These are phyloP conservation scores for Malassezia restricta DNA, from an alignment of 1,284 basidiomycete genomes.

Conservation along the genomic window DNA sequence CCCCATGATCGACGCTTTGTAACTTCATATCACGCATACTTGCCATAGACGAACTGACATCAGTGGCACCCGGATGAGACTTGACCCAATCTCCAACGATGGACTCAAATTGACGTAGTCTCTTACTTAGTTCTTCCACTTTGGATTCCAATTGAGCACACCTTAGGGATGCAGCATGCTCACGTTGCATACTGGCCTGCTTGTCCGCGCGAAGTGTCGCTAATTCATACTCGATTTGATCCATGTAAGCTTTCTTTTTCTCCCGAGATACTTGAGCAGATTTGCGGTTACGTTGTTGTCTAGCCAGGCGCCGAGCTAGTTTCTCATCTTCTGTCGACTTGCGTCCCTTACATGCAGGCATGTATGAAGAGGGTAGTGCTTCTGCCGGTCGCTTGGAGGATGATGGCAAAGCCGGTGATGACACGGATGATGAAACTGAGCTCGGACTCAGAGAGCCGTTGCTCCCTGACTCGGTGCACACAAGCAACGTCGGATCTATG, in stretches of 20 bases:
- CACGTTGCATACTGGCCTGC: constrained; percentile 13
- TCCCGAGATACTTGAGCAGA: constrained; percentile 42
- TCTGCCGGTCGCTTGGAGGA: constrained; percentile 1
- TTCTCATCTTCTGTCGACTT: constrained; percentile 28
- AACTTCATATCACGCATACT: background rate
- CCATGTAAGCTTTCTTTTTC: constrained; percentile 38
- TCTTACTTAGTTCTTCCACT: constrained; percentile 21
- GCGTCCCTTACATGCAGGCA: background rate
- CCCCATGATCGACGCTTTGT: background rate
- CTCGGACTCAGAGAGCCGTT: constrained; percentile 1
- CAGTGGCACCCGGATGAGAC: background rate
- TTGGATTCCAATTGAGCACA: constrained; percentile 19
- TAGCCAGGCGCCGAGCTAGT: constrained; percentile 34
- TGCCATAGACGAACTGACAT: background rate
- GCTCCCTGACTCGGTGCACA: constrained; percentile 3
- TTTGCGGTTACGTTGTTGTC: constrained; percentile 41
- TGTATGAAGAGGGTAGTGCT: background rate
- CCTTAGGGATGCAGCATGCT: constrained; percentile 13
- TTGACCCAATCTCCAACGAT: constrained; percentile 12
- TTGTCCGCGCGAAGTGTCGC: constrained; percentile 25
- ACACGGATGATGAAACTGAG: background rate
- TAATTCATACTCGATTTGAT: constrained; percentile 28
- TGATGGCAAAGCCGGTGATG: background rate
- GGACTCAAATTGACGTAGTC: constrained; percentile 24
- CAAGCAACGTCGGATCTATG: constrained; percentile 12